Base-by-base conservation (phyloP, 1,139 yeast species). In the Scheffersomyces illinoinensis region DNA sequence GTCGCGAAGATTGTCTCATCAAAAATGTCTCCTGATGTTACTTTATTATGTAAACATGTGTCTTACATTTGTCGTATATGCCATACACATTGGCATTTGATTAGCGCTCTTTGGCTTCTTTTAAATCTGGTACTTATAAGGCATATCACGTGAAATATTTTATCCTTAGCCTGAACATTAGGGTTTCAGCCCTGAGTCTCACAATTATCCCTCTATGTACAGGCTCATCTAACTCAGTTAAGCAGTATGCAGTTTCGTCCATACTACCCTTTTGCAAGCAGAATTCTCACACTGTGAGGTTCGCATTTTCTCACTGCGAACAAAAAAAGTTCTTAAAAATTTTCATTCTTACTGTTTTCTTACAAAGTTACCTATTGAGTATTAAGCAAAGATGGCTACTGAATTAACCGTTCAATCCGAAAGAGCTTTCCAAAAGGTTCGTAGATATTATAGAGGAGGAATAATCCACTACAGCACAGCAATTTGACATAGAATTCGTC, bases 351-450 rank as follows among this genome's bases (percentile, higher is more conserved):
- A 50, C 43, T 33, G 51, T 39, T 54, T 54, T 53, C 54, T 43
- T 54, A 61, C 62, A 61, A 24, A 48, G 51, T 48, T 48, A 20
- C 51, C 24, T 48, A 48, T 48, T 48, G 24, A 48, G 51, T 48
- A 48, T 24, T 48, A 20, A 64, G 72, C 68, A 72, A 79, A 85
- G 86, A 95, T 95, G 98, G 96, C 98, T 83, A 91, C 98, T 84
- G 99, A 95, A 90, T 93, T 95, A 87, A 93, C 97, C 83, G 99
- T 96, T 86, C 99, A 95, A 90, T 91, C 98, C 81, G 99, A 96
- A 89, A 95, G 97, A 87, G 99, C 99, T 91, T 95, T 90, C 97
- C 99, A 95, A 90, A 96, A 95, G 96, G 96, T 91, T 87, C 81
- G 96, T 84, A 74, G 62, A 58, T 18, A 33, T 33, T 3, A 33